Evolutionary conservation across 2,329 filamentous ascomycete genomes (phyloP).

Genomic region (Epichloe amarillans): DNA sequence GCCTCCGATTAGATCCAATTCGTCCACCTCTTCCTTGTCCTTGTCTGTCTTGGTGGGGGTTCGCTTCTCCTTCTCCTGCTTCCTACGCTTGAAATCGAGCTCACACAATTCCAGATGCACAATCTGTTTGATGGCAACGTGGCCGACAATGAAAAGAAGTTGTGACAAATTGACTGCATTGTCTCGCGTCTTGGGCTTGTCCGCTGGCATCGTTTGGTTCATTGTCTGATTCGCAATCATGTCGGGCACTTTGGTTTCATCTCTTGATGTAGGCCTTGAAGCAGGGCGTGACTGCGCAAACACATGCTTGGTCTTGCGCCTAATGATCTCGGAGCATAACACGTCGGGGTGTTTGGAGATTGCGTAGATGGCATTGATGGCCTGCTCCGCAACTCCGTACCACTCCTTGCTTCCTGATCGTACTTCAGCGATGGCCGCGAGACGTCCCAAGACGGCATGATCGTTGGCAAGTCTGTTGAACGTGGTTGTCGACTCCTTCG

Average conservation of each 20-base stretch:
- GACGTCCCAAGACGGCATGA: conserved; percentile 68
- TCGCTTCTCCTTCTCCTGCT: conserved; percentile 74
- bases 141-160: conserved; percentile 85
- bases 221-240: conserved; percentile 18
- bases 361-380: conserved; percentile 87
- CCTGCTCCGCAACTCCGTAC: conserved; percentile 92
- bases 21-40: conserved; percentile 56
- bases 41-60: conserved; percentile 33
- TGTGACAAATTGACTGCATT: conserved; percentile 72
- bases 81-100: conserved; percentile 91
- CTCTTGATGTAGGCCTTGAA: conserved; percentile 30
- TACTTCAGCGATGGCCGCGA: conserved; percentile 77
- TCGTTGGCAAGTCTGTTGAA: conserved; percentile 79
- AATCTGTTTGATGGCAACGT: conserved; percentile 97
- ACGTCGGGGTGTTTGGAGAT: conserved; percentile 89
- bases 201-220: conserved; percentile 6
- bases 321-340: conserved; percentile 80
- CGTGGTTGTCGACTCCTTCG: conserved; percentile 54
- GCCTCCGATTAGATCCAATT: conserved; percentile 90
- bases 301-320: conserved; percentile 72
- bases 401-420: conserved; percentile 87
- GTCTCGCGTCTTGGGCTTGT: conserved; percentile 41
- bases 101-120: conserved; percentile 97
- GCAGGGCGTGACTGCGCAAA: conserved; percentile 38
- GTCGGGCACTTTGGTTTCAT: conserved; percentile 24